phyloP scores from a whole-genome alignment of 768 basidiomycete genomes.

The Cantharellus cinnabarinus region DNA sequence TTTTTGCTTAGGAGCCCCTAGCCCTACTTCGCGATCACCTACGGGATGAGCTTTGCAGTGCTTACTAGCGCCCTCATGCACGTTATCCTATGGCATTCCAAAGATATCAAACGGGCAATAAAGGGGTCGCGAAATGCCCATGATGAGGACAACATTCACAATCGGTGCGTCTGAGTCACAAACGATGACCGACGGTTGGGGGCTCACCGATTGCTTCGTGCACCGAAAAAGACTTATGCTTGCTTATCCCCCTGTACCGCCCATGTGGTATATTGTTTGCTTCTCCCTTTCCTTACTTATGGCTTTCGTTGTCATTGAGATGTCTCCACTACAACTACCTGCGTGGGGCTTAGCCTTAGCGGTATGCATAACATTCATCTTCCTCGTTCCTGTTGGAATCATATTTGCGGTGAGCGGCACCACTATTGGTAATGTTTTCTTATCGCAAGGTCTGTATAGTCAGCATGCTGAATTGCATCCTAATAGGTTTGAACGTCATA shows the following conservation, averaged over 20 bases:
- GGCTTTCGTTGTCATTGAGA: not conserved
- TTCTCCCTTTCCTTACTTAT: not conserved
- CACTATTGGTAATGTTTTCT: not conserved
- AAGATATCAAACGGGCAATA: not conserved
- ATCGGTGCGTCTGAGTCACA: not conserved
- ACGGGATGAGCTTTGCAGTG: not conserved
- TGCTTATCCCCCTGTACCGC: not conserved
- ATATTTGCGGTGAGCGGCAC: not conserved
- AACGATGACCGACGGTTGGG: not conserved
- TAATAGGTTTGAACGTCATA: not conserved
- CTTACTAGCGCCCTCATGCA: not conserved
- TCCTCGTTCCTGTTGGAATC: not conserved
- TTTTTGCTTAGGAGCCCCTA: not conserved
- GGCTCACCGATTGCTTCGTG: not conserved
- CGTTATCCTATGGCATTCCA: not conserved
- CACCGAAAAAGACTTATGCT: not conserved
- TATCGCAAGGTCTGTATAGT: not conserved
- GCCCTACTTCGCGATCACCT: not conserved
- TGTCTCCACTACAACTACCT: not conserved
- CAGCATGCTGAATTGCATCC: not conserved
- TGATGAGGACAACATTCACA: not conserved
- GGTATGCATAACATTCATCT: not conserved
- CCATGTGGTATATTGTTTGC: not conserved
- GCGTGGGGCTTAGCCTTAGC: not conserved
- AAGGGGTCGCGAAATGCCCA: not conserved